Base-by-base conservation (phyloP, 805 yeast genomes). In the Yarrowia osloensis region DNA sequence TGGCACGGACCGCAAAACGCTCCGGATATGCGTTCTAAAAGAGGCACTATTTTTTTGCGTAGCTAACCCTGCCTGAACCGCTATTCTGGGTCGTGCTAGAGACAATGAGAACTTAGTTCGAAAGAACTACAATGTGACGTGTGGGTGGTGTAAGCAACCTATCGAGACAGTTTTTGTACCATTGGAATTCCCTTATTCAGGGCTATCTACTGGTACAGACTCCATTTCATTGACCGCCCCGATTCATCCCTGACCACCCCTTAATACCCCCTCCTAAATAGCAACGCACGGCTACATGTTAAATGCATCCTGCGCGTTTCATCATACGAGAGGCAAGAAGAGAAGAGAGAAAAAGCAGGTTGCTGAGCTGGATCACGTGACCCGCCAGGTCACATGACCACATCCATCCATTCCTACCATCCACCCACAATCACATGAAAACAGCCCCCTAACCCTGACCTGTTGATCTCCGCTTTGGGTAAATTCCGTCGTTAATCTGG, bases 401-500 rank as follows among this genome's bases (percentile, higher is more conserved):
- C 5, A 1, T 8, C 46, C 2, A 11, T 8, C 44, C 44, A 39
- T 7, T 11, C 8, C 13, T 9, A 2, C 28, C 28, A 24, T 22
- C 28, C 2, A 9, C n/a, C 4, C 13, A 19, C 13, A 19, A 17
- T 46, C 50, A 46, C 50, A 46, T 46, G 50, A 1, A 22, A 13
- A 11, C 24, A 8, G 31, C 6, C 11, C 13, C 50, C 35, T 28
- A 28, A 46, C 35, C 35, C 35, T 28, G 11, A 9, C 4, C 35
- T 3, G 50, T 3, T 22, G 55, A 49, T 49, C 55, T 28, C 55
- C 37, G 11, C 17, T 17, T 29, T 33, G 37, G 55, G 55, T 49
- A 49, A 49, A 29, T 49, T 49, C 55, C 24, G 12, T 26, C 37
- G 55, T 26, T 49, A 49, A 49, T 49, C 55, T 49, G 55, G 55